Conservation (phyloP, 352 stramenopile species). For the Pythium myriotylum region DNA sequence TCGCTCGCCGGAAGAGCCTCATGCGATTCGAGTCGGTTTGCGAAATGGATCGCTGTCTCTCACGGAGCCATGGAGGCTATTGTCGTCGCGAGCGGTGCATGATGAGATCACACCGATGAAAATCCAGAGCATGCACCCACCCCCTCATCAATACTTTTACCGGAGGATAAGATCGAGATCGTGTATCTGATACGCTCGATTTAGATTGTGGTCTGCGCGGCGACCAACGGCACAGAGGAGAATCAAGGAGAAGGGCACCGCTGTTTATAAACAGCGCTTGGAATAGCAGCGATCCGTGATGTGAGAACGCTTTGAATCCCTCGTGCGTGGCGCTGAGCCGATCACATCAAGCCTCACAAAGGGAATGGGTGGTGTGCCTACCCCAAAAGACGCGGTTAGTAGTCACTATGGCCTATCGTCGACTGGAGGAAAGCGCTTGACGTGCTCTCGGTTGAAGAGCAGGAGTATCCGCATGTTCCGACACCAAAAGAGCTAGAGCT, state of each 20-base stretch:
- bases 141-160: too few species aligned
- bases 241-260: too few species aligned
- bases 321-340: too few species aligned
- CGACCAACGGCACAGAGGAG: too few species aligned
- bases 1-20: conserved; percentile 25
- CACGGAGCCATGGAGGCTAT: too few species aligned
- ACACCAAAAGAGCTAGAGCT: conserved; percentile 77
- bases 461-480: conserved; percentile 73
- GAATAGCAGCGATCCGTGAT: too few species aligned
- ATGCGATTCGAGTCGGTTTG: conserved; percentile 11
- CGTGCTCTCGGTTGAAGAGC: not conserved
- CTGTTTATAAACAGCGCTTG: too few species aligned
- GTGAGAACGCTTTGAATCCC: too few species aligned
- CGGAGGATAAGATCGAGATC: too few species aligned
- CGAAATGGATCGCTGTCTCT: not conserved
- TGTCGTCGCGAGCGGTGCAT: not conserved
- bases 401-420: not conserved
- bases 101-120: conserved; percentile 5
- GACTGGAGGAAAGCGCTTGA: not conserved
- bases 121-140: too few species aligned
- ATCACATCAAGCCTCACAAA: not conserved
- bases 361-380: conserved; percentile 6
- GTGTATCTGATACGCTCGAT: too few species aligned
- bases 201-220: too few species aligned
- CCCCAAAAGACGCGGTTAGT: conserved; percentile 48